Conservation (phyloP, 257 asterid species). For the Ajuga chamaepitys region DNA sequence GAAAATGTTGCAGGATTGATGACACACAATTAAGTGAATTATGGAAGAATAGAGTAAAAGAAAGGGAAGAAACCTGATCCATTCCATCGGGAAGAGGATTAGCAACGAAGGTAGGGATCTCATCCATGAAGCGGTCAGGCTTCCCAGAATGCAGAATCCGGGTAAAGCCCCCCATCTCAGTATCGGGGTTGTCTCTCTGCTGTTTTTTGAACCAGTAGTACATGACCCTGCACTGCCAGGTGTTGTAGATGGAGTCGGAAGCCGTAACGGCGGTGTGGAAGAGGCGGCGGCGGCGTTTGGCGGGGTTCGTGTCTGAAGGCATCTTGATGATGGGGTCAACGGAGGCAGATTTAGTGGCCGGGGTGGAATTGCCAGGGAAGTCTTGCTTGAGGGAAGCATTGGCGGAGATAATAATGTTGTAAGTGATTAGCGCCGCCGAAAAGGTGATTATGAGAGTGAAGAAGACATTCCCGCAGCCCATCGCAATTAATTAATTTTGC, state of each 20-base stretch:
- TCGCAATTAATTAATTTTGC: background rate
- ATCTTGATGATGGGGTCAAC: constrained; percentile 70
- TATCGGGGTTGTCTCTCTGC: constrained; percentile 31
- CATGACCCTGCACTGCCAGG: constrained; percentile 96
- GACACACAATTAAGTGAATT: too few species aligned
- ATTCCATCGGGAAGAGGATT: constrained; percentile 82
- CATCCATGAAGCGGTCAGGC: constrained; percentile 75
- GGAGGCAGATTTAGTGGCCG: constrained; percentile 13
- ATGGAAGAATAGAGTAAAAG: too few species aligned
- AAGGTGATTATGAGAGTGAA: constrained; percentile 51
- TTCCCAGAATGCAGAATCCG: constrained; percentile 77
- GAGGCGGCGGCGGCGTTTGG: constrained; percentile 46
- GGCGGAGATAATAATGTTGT: constrained; percentile 80
- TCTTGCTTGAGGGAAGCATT: constrained; percentile 84
- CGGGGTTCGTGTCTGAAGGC: constrained; percentile 37
- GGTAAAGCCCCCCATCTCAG: constrained; percentile 96
- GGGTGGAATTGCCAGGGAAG: constrained; percentile 52
- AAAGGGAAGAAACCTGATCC: constrained; percentile 53
- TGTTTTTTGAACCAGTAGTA: constrained; percentile 90
- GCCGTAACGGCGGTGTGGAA: constrained; percentile 93
- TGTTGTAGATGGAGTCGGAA: constrained; percentile 83
- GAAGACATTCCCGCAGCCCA: constrained; percentile 84
- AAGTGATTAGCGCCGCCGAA: constrained; percentile 83
- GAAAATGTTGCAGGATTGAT: too few species aligned
- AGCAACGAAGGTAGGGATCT: constrained; percentile 93